Evolutionary conservation across 1,139 yeast species (phyloP).

Genomic region (Protomyces inouyei): DNA sequence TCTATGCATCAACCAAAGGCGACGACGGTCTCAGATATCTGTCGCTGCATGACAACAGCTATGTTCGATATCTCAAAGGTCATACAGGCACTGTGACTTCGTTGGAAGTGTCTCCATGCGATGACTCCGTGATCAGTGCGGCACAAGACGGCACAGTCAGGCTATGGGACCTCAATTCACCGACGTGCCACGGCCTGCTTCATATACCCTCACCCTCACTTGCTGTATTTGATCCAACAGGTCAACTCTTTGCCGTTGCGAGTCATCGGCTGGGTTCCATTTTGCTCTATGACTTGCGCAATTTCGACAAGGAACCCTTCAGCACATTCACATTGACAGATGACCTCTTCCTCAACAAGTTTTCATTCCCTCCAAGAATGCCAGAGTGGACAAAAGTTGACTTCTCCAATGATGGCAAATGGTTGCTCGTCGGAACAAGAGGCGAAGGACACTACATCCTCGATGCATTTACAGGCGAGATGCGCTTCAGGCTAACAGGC

Average conservation of each 20-base stretch:
- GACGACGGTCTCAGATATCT: conserved; percentile 63
- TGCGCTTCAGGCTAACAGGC: conserved; percentile 33
- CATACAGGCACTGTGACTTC: conserved; percentile 71
- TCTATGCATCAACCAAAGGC: conserved; percentile 79
- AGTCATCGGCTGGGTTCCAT: conserved; percentile 48
- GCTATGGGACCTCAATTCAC: conserved; percentile 73
- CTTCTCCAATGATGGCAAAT: conserved; percentile 77
- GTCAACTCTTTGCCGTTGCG: conserved; percentile 72
- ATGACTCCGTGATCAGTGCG: conserved; percentile 63
- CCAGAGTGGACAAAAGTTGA: conserved; percentile 61
- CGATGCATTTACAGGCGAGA: conserved; percentile 67
- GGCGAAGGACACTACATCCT: conserved; percentile 53
- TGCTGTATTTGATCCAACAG: conserved; percentile 75
- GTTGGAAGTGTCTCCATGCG: conserved; percentile 68
- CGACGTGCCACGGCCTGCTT: conserved; percentile 51
- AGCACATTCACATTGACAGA: conserved; percentile 37
- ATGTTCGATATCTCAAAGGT: conserved; percentile 78
- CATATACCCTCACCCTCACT: conserved; percentile 55
- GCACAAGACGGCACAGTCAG: conserved; percentile 75
- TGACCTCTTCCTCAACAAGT: conserved; percentile 33
- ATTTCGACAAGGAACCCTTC: conserved; percentile 56
- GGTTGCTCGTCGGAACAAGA: conserved; percentile 60
- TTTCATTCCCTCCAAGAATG: conserved; percentile 36
- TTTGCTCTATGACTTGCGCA: conserved; percentile 57
- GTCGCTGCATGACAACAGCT: conserved; percentile 71